Evolutionary conservation across 495 filamentous ascomycete genomes (phyloP).

Genomic region (Hypoxylon lenormandii): DNA sequence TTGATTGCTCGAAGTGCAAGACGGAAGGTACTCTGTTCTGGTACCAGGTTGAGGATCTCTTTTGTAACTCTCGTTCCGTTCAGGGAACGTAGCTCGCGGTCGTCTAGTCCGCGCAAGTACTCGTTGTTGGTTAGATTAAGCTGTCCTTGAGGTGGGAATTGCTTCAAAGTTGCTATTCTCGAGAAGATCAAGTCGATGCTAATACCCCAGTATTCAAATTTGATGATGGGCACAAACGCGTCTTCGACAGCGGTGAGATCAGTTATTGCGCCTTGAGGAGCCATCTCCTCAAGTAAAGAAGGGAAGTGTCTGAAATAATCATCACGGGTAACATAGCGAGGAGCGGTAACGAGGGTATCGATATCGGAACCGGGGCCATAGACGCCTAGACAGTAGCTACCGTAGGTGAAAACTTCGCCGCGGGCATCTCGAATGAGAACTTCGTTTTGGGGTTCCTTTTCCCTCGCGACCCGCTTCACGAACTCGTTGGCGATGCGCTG

Average conservation of each 20-base stretch:
- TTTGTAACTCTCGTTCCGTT: slow-evolving; percentile 95
- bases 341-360: slow-evolving; percentile 90
- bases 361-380: slow-evolving; percentile 97
- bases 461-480: slow-evolving; percentile 76
- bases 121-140: slow-evolving; percentile 80
- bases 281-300: slow-evolving; percentile 76
- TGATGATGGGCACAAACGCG: slow-evolving; percentile 95
- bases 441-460: slow-evolving; percentile 79
- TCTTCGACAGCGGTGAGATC: slow-evolving; percentile 88
- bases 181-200: slow-evolving; percentile 96
- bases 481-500: slow-evolving; percentile 86
- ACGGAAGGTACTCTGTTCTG: slow-evolving; percentile 87
- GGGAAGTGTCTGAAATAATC: slow-evolving; percentile 95
- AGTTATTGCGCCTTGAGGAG: slow-evolving; percentile 78
- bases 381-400: slow-evolving; percentile 92
- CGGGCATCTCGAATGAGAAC: slow-evolving; percentile 81
- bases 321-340: slow-evolving; percentile 83
- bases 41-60: slow-evolving; percentile 87
- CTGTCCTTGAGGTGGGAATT: slow-evolving; percentile 75
- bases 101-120: slow-evolving; percentile 85
- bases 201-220: slow-evolving; percentile 87
- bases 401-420: slow-evolving; percentile 92
- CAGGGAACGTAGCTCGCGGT: slow-evolving; percentile 84
- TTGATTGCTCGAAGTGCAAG: slow-evolving; percentile 91
- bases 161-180: slow-evolving; percentile 73